phyloP scores from a whole-genome alignment of 2,329 filamentous ascomycete genomes.

The Ceratocystiopsis brevicomis region DNA sequence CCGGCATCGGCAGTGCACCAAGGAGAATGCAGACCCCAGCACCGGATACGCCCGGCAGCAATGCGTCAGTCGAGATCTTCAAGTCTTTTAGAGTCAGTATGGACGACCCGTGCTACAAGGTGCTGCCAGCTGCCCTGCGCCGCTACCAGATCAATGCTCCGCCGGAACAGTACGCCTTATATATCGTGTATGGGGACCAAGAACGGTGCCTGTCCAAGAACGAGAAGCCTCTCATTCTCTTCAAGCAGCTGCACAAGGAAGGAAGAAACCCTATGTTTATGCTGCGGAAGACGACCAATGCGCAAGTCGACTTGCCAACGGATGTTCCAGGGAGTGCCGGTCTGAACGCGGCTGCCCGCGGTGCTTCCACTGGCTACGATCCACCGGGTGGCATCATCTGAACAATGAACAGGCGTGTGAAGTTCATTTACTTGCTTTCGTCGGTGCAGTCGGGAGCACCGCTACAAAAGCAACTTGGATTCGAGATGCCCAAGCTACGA shows the following conservation, averaged over 20 bases:
- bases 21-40: slow-evolving; percentile 42
- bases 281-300: slow-evolving; percentile 51
- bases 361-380: slow-evolving; percentile 30
- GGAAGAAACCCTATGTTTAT: slow-evolving; percentile 99
- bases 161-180: slow-evolving; percentile 91
- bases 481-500: no score
- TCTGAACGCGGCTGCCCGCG: slow-evolving; percentile 24
- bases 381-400: slow-evolving; percentile 42
- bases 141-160: slow-evolving; percentile 98
- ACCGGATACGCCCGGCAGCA: slow-evolving; percentile 39
- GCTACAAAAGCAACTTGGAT: no score
- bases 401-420: not conserved
- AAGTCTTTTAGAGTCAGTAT: slow-evolving; percentile 96
- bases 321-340: slow-evolving; percentile 36
- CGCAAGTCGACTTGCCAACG: slow-evolving; percentile 23
- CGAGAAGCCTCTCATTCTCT: slow-evolving; percentile 85
- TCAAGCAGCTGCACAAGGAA: slow-evolving; percentile 93
- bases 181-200: slow-evolving; percentile 97
- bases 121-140: slow-evolving; percentile 82
- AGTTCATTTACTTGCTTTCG: no score
- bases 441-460: no score
- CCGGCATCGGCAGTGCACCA: slow-evolving; percentile 19
- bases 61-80: slow-evolving; percentile 76
- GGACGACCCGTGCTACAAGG: slow-evolving; percentile 95
- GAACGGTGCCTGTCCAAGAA: slow-evolving; percentile 82